These are phyloP conservation scores for Monilinia polystroma DNA, from an alignment of 2,329 filamentous ascomycete species.

Conservation along the genomic window DNA sequence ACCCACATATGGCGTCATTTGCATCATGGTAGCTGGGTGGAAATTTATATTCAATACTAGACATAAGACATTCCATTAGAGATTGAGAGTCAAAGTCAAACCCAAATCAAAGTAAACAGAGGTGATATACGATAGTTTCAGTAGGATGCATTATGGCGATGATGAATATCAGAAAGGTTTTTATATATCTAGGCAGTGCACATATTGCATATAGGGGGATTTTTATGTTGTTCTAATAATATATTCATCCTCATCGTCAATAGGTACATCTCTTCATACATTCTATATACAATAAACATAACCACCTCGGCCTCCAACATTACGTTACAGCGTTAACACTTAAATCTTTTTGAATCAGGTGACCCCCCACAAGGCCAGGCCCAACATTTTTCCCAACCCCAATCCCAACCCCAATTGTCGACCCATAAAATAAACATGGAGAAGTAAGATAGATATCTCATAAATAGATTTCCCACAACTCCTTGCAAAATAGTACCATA, in stretches of 20 bases:
- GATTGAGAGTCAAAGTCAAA: no score
- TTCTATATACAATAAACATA: conserved; percentile 6
- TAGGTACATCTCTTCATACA: conserved; percentile 4
- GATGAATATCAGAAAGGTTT: no score
- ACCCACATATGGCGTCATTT: no score
- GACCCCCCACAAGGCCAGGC: neutral
- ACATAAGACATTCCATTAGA: no score
- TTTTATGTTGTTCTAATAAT: neutral
- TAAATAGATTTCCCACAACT: conserved; percentile 10
- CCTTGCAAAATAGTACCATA: conserved; percentile 5
- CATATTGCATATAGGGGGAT: neutral
- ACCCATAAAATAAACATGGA: conserved; percentile 3
- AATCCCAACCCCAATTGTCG: neutral
- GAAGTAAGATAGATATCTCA: conserved; percentile 18
- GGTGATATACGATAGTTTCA: no score
- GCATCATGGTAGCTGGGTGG: no score
- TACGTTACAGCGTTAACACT: neutral
- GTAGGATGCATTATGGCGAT: no score
- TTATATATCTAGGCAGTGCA: neutral
- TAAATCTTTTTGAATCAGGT: conserved; percentile 2
- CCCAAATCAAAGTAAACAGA: no score
- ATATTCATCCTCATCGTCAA: neutral
- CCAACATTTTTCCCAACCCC: conserved; percentile 4
- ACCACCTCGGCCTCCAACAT: no score
- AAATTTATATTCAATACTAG: no score